Percentiles rank a stretch among this genome's conserved stretches.
These are phyloP conservation scores for Strigomonas culicis DNA, from an alignment of 208 protist species.

Conservation along the genomic window DNA sequence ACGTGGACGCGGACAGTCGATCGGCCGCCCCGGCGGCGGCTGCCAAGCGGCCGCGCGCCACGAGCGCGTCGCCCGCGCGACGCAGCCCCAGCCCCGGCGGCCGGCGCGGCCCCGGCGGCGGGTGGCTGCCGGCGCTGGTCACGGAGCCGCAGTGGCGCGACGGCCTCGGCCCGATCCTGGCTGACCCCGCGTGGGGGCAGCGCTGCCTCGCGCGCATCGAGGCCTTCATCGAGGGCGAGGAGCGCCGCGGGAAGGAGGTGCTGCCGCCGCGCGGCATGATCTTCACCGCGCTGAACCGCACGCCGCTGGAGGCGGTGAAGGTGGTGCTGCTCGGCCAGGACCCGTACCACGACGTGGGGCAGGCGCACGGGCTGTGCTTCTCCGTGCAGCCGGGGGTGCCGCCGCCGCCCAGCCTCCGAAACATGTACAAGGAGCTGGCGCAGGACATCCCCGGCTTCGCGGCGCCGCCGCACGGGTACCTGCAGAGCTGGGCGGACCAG, in stretches of 20 bases:
- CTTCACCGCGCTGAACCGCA: conserved; percentile 91
- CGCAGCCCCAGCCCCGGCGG: no score
- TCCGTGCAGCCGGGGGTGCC: conserved; percentile 90
- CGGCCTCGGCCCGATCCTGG: conserved; percentile 53
- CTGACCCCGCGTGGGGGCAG: conserved; percentile 24
- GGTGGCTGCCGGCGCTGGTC: conserved; percentile 48
- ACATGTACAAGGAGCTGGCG: conserved; percentile 96
- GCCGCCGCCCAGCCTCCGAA: conserved; percentile 86
- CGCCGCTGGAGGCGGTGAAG: conserved; percentile 87
- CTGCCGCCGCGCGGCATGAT: conserved; percentile 78
- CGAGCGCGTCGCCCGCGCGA: not conserved
- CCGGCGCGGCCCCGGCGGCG: not conserved
- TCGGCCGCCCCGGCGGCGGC: no score
- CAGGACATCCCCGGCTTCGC: conserved; percentile 83
- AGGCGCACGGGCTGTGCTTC: conserved; percentile 97
- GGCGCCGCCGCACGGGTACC: conserved; percentile 89
- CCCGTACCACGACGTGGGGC: conserved; percentile 92
- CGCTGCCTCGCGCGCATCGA: conserved; percentile 62
- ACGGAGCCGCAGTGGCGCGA: conserved; percentile 37
- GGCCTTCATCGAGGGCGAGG: conserved; percentile 57
- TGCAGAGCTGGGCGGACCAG: conserved; percentile 95
- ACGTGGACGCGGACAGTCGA: not conserved
- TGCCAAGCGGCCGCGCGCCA: conserved; percentile 9
- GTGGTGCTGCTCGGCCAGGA: conserved; percentile 97
- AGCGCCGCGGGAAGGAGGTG: conserved; percentile 37